These are phyloP conservation scores for Wallacemonas sp. DNA, from an alignment of 208 protist species.

Conservation along the genomic window DNA sequence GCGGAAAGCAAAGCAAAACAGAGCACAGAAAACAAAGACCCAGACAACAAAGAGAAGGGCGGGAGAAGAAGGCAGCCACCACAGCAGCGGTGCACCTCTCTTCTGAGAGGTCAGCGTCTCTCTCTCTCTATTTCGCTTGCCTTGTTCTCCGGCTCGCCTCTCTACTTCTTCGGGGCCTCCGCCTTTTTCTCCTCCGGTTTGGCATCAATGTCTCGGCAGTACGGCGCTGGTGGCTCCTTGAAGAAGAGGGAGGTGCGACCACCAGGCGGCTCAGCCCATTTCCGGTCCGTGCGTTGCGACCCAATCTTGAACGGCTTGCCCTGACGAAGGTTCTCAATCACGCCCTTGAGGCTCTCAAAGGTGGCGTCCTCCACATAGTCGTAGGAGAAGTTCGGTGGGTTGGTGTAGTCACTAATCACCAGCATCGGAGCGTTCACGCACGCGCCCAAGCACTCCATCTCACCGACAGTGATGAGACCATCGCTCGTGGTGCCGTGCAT, in stretches of 20 bases:
- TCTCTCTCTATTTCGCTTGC: too few relatives aligned
- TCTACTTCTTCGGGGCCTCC: constrained; percentile 38
- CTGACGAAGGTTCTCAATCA: constrained; percentile 77
- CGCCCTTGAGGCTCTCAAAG: constrained; percentile 80
- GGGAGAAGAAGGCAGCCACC: too few relatives aligned
- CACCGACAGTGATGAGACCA: constrained; percentile 89
- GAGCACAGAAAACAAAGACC: too few relatives aligned
- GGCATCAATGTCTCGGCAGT: constrained; percentile 84
- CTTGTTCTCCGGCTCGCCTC: too few relatives aligned
- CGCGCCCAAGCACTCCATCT: constrained; percentile 95
- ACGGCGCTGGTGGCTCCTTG: constrained; percentile 80
- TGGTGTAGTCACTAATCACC: constrained; percentile 91
- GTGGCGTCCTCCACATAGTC: constrained; percentile 91
- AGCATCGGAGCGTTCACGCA: constrained; percentile 95
- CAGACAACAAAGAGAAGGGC: too few relatives aligned
- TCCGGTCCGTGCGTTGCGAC: constrained; percentile 68
- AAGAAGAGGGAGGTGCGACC: constrained; percentile 86
- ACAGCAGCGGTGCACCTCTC: too few relatives aligned
- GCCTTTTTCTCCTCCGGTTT: constrained; percentile 57
- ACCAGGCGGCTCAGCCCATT: constrained; percentile 69
- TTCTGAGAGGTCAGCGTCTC: too few relatives aligned
- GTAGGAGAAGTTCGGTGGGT: constrained; percentile 87
- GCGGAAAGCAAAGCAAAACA: too few relatives aligned
- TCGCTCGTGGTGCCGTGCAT: constrained; percentile 88
- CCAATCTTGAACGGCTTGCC: constrained; percentile 81